Conservation (phyloP, 257 asterid species). For the Cynanchum wilfordii region DNA sequence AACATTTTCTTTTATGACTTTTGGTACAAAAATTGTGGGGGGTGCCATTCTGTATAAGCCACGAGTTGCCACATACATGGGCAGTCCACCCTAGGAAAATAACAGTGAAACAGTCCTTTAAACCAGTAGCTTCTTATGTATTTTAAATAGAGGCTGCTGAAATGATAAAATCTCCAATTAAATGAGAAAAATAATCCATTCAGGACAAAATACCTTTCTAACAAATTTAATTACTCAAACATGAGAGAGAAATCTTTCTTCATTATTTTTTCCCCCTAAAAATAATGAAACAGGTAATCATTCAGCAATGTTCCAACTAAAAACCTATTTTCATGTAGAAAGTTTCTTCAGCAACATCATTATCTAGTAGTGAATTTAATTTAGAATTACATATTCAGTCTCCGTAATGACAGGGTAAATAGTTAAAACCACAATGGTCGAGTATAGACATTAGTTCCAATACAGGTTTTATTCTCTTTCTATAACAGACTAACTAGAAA, state of each 20-base stretch:
- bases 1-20: constrained; percentile 58
- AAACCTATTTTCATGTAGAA: neutral
- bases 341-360: neutral
- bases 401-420: neutral
- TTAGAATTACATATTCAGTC: neutral
- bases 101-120: neutral
- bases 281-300: neutral
- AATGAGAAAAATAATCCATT: neutral
- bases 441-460: neutral
- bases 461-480: neutral
- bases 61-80: constrained; percentile 97
- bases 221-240: neutral
- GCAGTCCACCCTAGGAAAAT: constrained; percentile 73
- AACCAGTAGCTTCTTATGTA: neutral
- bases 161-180: neutral
- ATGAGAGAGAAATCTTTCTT: neutral
- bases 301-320: neutral
- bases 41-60: constrained; percentile 77
- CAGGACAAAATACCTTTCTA: neutral
- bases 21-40: constrained; percentile 86
- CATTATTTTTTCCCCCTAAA: neutral
- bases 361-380: neutral
- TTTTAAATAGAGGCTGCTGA: neutral
- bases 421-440: neutral
- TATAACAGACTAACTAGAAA: neutral